A percentile compares a stretch with the other conserved stretches of the same genome.
Conservation (phyloP, 1,284 basidiomycete species). For the Sanghuangporus baumii region DNA sequence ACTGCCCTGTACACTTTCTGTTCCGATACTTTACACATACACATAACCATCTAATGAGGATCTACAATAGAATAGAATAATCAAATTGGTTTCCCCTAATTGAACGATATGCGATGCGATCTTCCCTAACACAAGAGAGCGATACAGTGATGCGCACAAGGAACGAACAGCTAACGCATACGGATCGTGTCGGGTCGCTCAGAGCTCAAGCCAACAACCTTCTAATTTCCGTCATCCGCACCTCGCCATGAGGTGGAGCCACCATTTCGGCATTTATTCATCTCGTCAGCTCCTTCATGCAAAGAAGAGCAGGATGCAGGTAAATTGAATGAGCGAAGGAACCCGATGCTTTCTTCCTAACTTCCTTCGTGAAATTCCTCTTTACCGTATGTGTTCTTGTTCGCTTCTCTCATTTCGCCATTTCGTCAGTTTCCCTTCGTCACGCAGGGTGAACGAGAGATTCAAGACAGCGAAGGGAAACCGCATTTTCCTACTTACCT, state of each 20-base stretch:
- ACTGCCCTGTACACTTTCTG: not conserved
- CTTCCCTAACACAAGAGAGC: not conserved
- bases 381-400: no score
- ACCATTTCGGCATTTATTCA: no score
- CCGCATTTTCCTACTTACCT: not conserved
- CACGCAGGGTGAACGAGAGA: no score
- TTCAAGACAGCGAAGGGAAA: not conserved
- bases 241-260: not conserved
- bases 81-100: not conserved
- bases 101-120: not conserved
- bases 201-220: not conserved
- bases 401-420: not conserved
- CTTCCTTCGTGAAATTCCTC: no score
- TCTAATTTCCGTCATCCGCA: not conserved
- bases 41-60: not conserved
- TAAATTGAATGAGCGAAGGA: no score
- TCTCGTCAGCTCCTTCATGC: no score
- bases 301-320: no score
- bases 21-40: not conserved
- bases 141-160: not conserved
- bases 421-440: not conserved
- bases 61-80: not conserved
- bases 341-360: no score
- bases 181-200: not conserved
- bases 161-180: not conserved